A percentile compares a stretch with the other conserved stretches of the same genome.
These are phyloP conservation scores for Bipolaris sorokiniana DNA, from an alignment of 2,329 filamentous ascomycete genomes.

Conservation along the genomic window DNA sequence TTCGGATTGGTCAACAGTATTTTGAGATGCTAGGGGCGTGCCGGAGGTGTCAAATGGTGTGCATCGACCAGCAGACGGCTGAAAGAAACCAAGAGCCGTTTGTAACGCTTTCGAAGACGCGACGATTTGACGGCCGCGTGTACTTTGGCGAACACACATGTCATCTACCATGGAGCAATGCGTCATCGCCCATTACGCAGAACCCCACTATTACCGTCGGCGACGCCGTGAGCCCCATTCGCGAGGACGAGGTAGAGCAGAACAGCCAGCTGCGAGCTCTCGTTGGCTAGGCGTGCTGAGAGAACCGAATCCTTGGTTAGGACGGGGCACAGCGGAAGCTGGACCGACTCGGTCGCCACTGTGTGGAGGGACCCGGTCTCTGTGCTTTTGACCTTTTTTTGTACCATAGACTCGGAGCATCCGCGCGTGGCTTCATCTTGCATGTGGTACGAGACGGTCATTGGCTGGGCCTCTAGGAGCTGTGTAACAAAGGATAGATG, in stretches of 20 bases:
- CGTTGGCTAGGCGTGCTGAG: constrained; percentile 29
- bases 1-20: constrained; percentile 68
- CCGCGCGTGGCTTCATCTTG: constrained; percentile 40
- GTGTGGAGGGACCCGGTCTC: constrained; percentile 6
- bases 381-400: constrained; percentile 22
- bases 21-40: constrained; percentile 83
- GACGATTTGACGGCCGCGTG: constrained; percentile 81
- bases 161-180: constrained; percentile 43
- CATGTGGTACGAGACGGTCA: constrained; percentile 23
- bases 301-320: constrained; percentile 9
- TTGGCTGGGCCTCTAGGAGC: constrained; percentile 30
- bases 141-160: constrained; percentile 83
- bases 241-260: constrained; percentile 37
- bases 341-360: constrained; percentile 12
- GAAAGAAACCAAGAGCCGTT: constrained; percentile 84
- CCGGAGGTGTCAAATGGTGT: constrained; percentile 93
- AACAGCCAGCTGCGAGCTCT: constrained; percentile 33
- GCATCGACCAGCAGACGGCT: constrained; percentile 84
- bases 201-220: constrained; percentile 50
- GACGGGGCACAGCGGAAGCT: constrained; percentile 25
- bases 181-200: constrained; percentile 33
- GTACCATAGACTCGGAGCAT: constrained; percentile 26
- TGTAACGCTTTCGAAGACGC: constrained; percentile 83
- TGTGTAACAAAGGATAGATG: constrained; percentile 29
- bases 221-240: constrained; percentile 41